Evolutionary conservation across 768 basidiomycete species (phyloP).

Genomic region (Saitozyma podzolica): DNA sequence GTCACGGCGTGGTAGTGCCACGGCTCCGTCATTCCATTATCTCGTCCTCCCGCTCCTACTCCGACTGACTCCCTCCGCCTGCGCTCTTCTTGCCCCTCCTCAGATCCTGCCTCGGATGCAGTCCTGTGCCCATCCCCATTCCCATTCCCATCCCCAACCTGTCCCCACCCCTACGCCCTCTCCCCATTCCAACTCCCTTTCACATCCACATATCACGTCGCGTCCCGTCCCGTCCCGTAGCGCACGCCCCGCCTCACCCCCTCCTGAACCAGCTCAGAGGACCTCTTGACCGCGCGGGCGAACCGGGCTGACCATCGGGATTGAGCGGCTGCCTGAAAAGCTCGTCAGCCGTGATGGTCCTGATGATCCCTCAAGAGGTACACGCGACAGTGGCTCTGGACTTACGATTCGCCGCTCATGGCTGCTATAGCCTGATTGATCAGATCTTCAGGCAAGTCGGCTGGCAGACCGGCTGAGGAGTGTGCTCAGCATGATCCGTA

Average conservation of each 20-base stretch:
- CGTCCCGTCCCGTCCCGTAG: background rate
- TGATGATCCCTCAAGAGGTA: background rate
- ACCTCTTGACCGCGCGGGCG: background rate
- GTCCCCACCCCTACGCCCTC: background rate
- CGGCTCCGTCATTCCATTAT: background rate
- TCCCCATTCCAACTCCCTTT: no score
- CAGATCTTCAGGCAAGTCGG: slow-evolving; percentile 88
- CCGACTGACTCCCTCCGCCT: background rate
- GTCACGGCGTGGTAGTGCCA: no score
- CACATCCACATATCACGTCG: no score
- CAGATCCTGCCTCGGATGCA: background rate
- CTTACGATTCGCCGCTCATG: slow-evolving; percentile 22
- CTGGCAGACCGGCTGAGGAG: slow-evolving; percentile 86
- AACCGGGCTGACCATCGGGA: background rate
- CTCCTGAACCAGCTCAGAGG: background rate
- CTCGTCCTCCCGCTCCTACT: background rate
- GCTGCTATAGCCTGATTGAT: slow-evolving; percentile 84
- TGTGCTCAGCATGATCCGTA: slow-evolving; percentile 10
- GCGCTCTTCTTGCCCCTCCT: background rate
- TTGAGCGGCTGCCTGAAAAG: background rate
- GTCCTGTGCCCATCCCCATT: background rate
- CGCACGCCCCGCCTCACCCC: background rate
- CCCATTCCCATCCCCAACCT: background rate
- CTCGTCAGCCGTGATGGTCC: background rate
- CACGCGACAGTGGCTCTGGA: background rate